Evolutionary conservation across 169 alveolate genomes (phyloP).

Genomic region (Eimeria sp.): DNA sequence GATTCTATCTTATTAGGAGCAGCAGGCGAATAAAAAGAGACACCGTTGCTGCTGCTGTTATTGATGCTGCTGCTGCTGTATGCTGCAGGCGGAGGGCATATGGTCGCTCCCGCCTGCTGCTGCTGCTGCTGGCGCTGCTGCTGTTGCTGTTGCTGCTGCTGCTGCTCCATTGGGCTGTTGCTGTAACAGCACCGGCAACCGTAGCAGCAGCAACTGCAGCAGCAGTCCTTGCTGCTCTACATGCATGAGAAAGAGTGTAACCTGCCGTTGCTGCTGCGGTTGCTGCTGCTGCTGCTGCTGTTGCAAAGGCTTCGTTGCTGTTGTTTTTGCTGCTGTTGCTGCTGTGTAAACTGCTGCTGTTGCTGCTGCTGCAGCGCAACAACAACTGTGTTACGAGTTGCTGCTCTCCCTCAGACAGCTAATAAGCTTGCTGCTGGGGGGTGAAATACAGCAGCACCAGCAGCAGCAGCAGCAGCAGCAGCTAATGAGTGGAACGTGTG

Average conservation of each 20-base stretch:
- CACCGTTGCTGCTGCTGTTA: constrained; percentile 15
- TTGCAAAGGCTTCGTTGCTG: neutral
- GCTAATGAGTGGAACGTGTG: neutral
- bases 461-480: neutral
- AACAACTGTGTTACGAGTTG: neutral
- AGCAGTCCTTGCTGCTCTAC: neutral
- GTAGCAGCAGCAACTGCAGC: neutral
- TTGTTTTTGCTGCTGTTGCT: constrained; percentile 46
- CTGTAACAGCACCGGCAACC: neutral
- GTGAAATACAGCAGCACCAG: neutral
- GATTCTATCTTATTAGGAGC: neutral
- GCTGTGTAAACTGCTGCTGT: neutral
- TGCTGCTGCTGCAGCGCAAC: neutral
- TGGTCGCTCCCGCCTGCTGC: constrained; percentile 3
- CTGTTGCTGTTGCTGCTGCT: constrained; percentile 34
- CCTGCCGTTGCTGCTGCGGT: too few species aligned
- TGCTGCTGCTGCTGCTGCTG: too few species aligned
- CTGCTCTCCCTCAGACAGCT: neutral
- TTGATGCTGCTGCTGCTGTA: constrained; percentile 32
- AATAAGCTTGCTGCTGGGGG: neutral
- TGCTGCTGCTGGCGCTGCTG: too few species aligned
- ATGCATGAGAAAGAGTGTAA: neutral
- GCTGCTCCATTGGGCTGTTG: constrained; percentile 42
- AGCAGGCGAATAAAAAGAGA: neutral
- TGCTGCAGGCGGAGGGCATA: neutral